These are phyloP conservation scores for Penicillium dipodomyicola DNA, from an alignment of 495 filamentous ascomycete species.

Conservation along the genomic window DNA sequence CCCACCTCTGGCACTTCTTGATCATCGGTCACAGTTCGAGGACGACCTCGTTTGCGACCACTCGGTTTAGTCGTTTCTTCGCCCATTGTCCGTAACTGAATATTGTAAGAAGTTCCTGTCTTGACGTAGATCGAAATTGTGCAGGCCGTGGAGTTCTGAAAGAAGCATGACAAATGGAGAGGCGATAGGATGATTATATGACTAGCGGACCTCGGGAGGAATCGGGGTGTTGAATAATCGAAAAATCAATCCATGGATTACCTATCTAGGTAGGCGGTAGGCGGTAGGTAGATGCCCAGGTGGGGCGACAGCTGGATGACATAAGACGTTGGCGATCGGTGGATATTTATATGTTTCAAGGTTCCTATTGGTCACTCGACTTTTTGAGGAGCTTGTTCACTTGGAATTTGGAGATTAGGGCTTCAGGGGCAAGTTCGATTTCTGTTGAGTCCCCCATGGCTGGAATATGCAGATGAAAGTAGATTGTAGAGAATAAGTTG, in stretches of 20 bases:
- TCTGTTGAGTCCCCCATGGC: too few species aligned
- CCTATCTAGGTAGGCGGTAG: too few species aligned
- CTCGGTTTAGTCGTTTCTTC: slow-evolving; percentile 9
- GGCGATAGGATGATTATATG: slow-evolving; percentile 12
- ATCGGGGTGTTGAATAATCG: slow-evolving; percentile 25
- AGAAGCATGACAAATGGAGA: slow-evolving; percentile 1
- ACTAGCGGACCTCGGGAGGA: not conserved
- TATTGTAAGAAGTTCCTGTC: not conserved
- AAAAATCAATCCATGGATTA: slow-evolving; percentile 14
- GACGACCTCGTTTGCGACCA: slow-evolving; percentile 29
- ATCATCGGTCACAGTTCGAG: slow-evolving; percentile 26
- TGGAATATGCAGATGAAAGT: too few species aligned
- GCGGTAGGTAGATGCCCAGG: not conserved
- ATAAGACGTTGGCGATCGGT: not conserved
- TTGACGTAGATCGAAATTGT: not conserved
- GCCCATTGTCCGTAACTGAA: slow-evolving; percentile 7
- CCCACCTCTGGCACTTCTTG: slow-evolving; percentile 29
- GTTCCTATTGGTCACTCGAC: not conserved
- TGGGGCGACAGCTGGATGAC: not conserved
- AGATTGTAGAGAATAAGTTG: too few species aligned
- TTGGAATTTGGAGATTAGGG: too few species aligned
- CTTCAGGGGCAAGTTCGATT: too few species aligned
- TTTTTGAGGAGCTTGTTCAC: too few species aligned
- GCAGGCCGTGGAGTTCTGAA: slow-evolving; percentile 1
- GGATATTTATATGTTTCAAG: too few species aligned